A percentile compares a stretch with the other conserved stretches of the same genome.
Conservation (phyloP, 2,329 filamentous ascomycete species). For the Ascochyta pisi region DNA sequence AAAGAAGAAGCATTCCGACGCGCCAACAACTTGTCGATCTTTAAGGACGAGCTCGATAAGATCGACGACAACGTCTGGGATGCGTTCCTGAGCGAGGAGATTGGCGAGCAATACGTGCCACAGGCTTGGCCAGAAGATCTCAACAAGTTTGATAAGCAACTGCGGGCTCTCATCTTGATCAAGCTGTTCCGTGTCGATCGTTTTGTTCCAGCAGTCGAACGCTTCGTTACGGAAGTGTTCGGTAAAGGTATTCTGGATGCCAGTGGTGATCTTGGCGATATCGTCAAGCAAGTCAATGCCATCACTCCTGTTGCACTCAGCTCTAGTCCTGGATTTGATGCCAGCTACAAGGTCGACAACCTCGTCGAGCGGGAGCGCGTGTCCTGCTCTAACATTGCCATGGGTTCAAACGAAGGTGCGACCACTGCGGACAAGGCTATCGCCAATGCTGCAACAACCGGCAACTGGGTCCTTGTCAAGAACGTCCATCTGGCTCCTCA, state of each 20-base stretch:
- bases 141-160: conserved; percentile 73
- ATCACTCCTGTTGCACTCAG: conserved; percentile 88
- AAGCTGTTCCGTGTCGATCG: conserved; percentile 96
- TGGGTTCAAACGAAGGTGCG: conserved; percentile 96
- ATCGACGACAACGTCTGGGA: conserved; percentile 74
- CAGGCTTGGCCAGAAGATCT: conserved; percentile 72
- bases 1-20: conserved; percentile 73
- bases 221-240: conserved; percentile 87
- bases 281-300: conserved; percentile 82
- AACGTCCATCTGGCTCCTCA: conserved; percentile 96
- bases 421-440: conserved; percentile 95
- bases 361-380: conserved; percentile 84
- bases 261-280: conserved; percentile 83
- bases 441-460: conserved; percentile 86
- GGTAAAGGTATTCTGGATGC: conserved; percentile 82
- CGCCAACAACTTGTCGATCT: conserved; percentile 71
- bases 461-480: conserved; percentile 97
- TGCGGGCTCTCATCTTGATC: conserved; percentile 85
- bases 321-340: conserved; percentile 95
- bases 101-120: conserved; percentile 85
- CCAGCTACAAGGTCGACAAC: conserved; percentile 97
- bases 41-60: conserved; percentile 75
- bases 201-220: conserved; percentile 90
- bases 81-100: conserved; percentile 81
- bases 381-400: conserved; percentile 94